Evolutionary conservation across 2,329 filamentous ascomycete genomes (phyloP).

Genomic region (Tolypocladium ovalisporum): DNA sequence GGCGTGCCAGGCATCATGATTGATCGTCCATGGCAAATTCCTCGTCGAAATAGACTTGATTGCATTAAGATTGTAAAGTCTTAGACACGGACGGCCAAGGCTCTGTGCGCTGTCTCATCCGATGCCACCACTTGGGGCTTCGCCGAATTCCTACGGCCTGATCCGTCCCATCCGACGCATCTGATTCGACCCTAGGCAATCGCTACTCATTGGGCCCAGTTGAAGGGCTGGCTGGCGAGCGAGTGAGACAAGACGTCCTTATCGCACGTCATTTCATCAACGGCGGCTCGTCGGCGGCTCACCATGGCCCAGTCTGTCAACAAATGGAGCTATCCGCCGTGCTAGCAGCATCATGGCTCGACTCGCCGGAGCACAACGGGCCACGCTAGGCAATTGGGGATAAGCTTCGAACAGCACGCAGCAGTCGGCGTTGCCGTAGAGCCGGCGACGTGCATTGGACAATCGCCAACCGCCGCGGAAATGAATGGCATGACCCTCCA

Average conservation of each 20-base stretch:
- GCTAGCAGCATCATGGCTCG: not conserved
- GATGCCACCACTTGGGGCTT: not conserved
- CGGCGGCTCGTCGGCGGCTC: not conserved
- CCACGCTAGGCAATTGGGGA: not conserved
- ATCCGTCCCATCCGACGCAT: not conserved
- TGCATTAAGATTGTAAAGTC: constrained; percentile 8
- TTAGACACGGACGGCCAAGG: constrained; percentile 3
- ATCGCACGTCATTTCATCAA: not conserved
- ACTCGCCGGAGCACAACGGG: not conserved
- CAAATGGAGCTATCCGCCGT: not conserved
- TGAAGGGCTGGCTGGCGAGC: not conserved
- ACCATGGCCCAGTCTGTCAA: not conserved
- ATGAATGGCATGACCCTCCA: not conserved
- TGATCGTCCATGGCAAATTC: not conserved
- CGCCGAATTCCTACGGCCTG: not conserved
- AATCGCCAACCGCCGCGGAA: not conserved
- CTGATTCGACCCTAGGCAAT: not conserved
- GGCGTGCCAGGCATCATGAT: not conserved
- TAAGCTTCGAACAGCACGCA: not conserved
- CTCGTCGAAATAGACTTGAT: constrained; percentile 7
- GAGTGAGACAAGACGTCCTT: not conserved
- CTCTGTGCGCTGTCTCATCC: not conserved
- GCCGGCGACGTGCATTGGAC: not conserved
- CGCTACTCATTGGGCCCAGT: not conserved
- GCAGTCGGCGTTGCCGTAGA: not conserved